A percentile compares a stretch with the other conserved stretches of the same genome.
These are phyloP conservation scores for Diplodia seriata DNA, from an alignment of 2,329 filamentous ascomycete genomes.

Conservation along the genomic window DNA sequence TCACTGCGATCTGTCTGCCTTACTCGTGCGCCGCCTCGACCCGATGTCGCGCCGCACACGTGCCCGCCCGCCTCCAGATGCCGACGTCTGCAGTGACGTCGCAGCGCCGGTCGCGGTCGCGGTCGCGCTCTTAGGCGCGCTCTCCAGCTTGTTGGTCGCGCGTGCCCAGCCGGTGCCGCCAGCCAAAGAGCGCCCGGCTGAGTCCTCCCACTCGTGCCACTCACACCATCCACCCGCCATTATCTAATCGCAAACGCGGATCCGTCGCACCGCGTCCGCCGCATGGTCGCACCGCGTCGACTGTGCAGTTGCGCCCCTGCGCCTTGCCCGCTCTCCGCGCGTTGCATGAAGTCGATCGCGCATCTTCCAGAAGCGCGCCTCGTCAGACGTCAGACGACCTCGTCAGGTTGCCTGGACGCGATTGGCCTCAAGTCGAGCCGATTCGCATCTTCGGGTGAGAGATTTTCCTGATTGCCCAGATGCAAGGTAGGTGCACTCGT, in stretches of 20 bases:
- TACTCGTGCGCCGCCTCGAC: slow-evolving; percentile 18
- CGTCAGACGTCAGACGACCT: slow-evolving; percentile 20
- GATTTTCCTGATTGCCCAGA: slow-evolving; percentile 18
- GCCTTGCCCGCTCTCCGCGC: slow-evolving; percentile 16
- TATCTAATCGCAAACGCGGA: slow-evolving; percentile 31
- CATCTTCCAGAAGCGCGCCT: background rate
- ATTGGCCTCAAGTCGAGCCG: background rate
- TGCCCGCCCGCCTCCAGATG: slow-evolving; percentile 6
- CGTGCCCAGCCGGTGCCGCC: background rate
- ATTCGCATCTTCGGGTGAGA: slow-evolving; percentile 15
- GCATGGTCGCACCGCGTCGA: slow-evolving; percentile 21
- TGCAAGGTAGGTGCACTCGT: slow-evolving; percentile 9
- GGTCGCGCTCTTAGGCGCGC: background rate
- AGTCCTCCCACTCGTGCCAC: slow-evolving; percentile 25
- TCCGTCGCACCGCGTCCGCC: slow-evolving; percentile 26
- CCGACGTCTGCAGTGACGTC: background rate
- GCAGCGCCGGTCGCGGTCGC: background rate
- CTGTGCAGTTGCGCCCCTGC: slow-evolving; percentile 29
- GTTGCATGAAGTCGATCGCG: slow-evolving; percentile 7
- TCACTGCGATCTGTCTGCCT: slow-evolving; percentile 28
- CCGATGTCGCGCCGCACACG: slow-evolving; percentile 25
- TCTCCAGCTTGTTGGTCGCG: background rate
- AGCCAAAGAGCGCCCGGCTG: slow-evolving; percentile 5
- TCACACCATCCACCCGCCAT: slow-evolving; percentile 28
- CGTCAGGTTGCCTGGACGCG: background rate